These are phyloP conservation scores for Penicillium sp. DNA, from an alignment of 2,329 filamentous ascomycete genomes.

Conservation along the genomic window DNA sequence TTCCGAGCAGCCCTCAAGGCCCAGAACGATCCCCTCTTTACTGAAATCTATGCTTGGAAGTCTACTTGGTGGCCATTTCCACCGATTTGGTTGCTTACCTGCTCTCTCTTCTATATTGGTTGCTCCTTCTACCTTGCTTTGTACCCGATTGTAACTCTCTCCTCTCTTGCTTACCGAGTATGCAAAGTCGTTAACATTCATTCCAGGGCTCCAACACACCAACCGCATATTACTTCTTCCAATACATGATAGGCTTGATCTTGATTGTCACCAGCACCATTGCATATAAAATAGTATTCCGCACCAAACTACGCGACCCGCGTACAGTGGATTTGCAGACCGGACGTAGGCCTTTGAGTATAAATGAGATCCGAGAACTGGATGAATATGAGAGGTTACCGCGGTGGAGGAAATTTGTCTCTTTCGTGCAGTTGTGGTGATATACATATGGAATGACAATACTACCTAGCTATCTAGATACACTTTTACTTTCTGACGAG, in stretches of 20 bases:
- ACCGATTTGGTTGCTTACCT: conserved; percentile 15
- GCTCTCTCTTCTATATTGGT: conserved; percentile 7
- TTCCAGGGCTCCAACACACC: neutral
- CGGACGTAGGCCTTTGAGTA: conserved; percentile 19
- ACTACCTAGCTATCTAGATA: too few species aligned
- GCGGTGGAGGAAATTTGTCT: conserved; percentile 20
- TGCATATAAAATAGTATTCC: conserved; percentile 23
- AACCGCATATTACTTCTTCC: conserved; percentile 22
- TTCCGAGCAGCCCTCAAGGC: conserved; percentile 24
- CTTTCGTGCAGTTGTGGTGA: conserved; percentile 6
- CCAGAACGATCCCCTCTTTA: conserved; percentile 32
- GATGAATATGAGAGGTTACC: conserved; percentile 21
- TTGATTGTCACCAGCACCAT: conserved; percentile 21
- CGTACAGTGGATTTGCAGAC: conserved; percentile 20
- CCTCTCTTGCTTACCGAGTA: neutral
- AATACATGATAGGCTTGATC: conserved; percentile 25
- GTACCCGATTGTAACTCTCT: neutral
- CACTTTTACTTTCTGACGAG: too few species aligned
- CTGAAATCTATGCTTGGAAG: conserved; percentile 18
- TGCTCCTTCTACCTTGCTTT: conserved; percentile 12
- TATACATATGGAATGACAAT: too few species aligned
- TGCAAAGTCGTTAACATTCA: neutral
- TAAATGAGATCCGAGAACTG: conserved; percentile 22
- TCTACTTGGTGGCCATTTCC: conserved; percentile 3
- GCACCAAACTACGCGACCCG: conserved; percentile 18